phyloP scores from a whole-genome alignment of 306 rosid species.

The Cyamopsis tetragonoloba region DNA sequence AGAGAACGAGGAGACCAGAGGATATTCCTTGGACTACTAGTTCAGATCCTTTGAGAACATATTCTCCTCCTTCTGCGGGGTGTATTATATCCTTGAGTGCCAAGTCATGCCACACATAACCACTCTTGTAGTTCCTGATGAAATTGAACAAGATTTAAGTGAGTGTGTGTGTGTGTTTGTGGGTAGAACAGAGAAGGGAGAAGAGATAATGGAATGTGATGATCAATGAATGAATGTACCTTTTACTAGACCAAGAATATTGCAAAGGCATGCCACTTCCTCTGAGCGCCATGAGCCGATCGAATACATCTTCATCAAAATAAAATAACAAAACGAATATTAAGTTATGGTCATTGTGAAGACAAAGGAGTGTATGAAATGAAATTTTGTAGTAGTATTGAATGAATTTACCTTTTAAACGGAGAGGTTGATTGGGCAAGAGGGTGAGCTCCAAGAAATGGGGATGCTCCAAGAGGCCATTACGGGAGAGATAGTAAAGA shows the following conservation, averaged over 20 bases:
- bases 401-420: slow-evolving; percentile 60
- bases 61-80: slow-evolving; percentile 85
- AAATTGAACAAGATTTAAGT: background rate
- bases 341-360: background rate
- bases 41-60: slow-evolving; percentile 82
- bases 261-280: slow-evolving; percentile 83
- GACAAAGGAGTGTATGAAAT: background rate
- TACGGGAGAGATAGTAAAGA: slow-evolving; percentile 79
- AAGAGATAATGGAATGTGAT: too few relatives aligned
- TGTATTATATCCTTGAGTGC: slow-evolving; percentile 55
- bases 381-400: too few relatives aligned
- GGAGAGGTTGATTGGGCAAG: slow-evolving; percentile 64
- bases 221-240: slow-evolving; percentile 28
- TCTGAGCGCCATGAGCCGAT: slow-evolving; percentile 63
- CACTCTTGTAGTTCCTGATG: slow-evolving; percentile 70
- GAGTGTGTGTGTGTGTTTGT: background rate
- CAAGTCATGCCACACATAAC: slow-evolving; percentile 88
- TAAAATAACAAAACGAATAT: background rate
- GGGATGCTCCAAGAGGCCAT: slow-evolving; percentile 83
- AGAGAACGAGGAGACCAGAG: slow-evolving; percentile 24
- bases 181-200: too few relatives aligned
- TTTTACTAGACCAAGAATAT: slow-evolving; percentile 92
- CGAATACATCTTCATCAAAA: slow-evolving; percentile 52
- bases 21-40: slow-evolving; percentile 52
- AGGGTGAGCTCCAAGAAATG: slow-evolving; percentile 77